A percentile compares a stretch with the other conserved stretches of the same genome.
Evolutionary conservation across 371 early-diverging fungal species (phyloP).

Genomic region (Funneliformis caledonium): DNA sequence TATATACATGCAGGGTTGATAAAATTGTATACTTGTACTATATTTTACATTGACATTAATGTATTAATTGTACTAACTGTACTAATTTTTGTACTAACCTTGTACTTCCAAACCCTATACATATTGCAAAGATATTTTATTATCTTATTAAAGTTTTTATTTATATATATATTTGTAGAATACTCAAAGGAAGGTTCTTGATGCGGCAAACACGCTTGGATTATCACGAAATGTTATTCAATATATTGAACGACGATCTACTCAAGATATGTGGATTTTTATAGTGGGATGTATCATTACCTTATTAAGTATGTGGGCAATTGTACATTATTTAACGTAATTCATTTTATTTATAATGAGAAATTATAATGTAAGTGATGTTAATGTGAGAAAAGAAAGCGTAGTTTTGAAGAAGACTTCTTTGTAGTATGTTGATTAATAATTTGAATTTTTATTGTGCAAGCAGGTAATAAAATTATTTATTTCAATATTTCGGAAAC

Average conservation of each 20-base stretch:
- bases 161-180: conserved; percentile 49
- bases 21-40: background rate
- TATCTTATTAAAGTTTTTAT: background rate
- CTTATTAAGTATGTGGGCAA: conserved; percentile 62
- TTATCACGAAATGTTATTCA: conserved; percentile 82
- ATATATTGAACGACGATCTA: conserved; percentile 80
- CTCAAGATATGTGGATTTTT: conserved; percentile 84
- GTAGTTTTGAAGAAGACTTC: too few relatives aligned
- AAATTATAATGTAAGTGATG: too few relatives aligned
- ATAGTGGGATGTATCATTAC: conserved; percentile 72
- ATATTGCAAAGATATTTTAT: background rate
- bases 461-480: too few relatives aligned
- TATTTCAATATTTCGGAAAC: too few relatives aligned
- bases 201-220: conserved; percentile 82
- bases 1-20: too few relatives aligned
- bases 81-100: background rate
- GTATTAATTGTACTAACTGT: too few relatives aligned
- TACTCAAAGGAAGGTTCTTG: conserved; percentile 77
- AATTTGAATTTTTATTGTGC: too few relatives aligned
- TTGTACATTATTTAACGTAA: conserved; percentile 63
- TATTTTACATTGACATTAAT: background rate
- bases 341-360: too few relatives aligned
- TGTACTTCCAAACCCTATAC: background rate
- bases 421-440: too few relatives aligned
- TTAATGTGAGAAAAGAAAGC: too few relatives aligned